Percentiles rank a stretch among this genome's conserved stretches.
Conservation (phyloP, 106 monocot species). For the Posidonia australis region DNA sequence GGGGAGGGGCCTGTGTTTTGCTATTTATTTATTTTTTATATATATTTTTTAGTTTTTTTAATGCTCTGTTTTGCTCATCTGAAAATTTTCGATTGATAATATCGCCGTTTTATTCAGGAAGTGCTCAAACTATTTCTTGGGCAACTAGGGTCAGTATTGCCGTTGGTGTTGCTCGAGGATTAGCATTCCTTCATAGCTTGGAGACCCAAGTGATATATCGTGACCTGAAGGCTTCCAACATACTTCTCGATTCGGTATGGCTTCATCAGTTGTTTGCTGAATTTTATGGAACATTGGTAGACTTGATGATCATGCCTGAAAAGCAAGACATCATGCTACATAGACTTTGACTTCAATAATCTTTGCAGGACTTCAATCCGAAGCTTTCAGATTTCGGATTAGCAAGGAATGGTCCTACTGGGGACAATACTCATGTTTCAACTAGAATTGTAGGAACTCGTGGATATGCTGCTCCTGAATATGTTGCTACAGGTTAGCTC, state of each 20-base stretch:
- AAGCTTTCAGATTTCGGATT: conserved; percentile 94
- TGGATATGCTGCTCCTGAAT: conserved; percentile 93
- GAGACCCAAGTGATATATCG: conserved; percentile 75
- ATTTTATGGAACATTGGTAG: neutral
- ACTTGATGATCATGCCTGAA: neutral
- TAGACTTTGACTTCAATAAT: neutral
- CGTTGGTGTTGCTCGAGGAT: conserved; percentile 69
- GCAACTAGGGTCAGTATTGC: conserved; percentile 53
- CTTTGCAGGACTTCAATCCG: conserved; percentile 67
- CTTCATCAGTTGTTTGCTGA: neutral
- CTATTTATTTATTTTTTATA: too few species aligned
- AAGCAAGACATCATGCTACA: neutral
- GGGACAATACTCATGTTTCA: conserved; percentile 87
- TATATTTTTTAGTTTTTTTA: too few species aligned
- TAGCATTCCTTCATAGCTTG: conserved; percentile 57
- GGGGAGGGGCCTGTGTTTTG: too few species aligned
- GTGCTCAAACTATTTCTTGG: conserved; percentile 61
- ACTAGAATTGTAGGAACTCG: conserved; percentile 74
- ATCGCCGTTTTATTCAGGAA: conserved; percentile 26
- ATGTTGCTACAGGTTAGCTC: conserved; percentile 61
- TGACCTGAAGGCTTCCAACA: conserved; percentile 81
- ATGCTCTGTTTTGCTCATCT: too few species aligned
- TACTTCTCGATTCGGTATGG: conserved; percentile 76
- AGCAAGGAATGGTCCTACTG: conserved; percentile 79
- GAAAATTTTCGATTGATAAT: too few species aligned